Evolutionary conservation across 164 flowering plant genomes (phyloP).

Genomic region (Nelumbo lutea): DNA sequence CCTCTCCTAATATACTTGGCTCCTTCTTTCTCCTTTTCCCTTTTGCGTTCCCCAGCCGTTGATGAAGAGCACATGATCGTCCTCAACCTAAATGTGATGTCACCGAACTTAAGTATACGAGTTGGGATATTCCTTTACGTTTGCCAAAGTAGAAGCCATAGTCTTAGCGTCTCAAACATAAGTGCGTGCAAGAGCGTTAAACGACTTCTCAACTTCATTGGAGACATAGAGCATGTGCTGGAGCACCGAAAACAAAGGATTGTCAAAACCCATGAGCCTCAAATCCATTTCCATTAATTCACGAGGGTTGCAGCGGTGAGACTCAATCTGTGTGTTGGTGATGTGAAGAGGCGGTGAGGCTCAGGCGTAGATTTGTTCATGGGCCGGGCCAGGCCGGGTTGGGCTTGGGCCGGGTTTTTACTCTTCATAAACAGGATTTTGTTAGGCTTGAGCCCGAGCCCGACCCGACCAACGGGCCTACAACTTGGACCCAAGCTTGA

Average conservation of each 20-base stretch:
- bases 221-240: slow-evolving; percentile 34
- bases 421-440: too few relatives aligned
- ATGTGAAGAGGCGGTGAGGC: too few relatives aligned
- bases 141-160: slow-evolving; percentile 57
- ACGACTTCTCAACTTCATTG: slow-evolving; percentile 27
- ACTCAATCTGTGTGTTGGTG: too few relatives aligned
- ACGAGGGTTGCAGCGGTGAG: background rate
- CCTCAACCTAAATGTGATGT: slow-evolving; percentile 50
- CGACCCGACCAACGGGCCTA: too few relatives aligned
- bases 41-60: slow-evolving; percentile 39
- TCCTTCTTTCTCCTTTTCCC: slow-evolving; percentile 42
- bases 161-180: slow-evolving; percentile 66
- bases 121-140: slow-evolving; percentile 43
- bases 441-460: too few relatives aligned
- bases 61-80: slow-evolving; percentile 33
- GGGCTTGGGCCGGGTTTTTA: too few relatives aligned
- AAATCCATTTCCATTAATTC: slow-evolving; percentile 32
- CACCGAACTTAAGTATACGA: slow-evolving; percentile 33
- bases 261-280: slow-evolving; percentile 34
- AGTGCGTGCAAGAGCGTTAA: slow-evolving; percentile 30
- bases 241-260: slow-evolving; percentile 37
- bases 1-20: slow-evolving; percentile 49
- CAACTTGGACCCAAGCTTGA: too few relatives aligned
- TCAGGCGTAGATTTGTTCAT: too few relatives aligned
- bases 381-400: too few relatives aligned